Evolutionary conservation across 2,329 filamentous ascomycete species (phyloP).

Genomic region (Colletotrichum eremochloae): DNA sequence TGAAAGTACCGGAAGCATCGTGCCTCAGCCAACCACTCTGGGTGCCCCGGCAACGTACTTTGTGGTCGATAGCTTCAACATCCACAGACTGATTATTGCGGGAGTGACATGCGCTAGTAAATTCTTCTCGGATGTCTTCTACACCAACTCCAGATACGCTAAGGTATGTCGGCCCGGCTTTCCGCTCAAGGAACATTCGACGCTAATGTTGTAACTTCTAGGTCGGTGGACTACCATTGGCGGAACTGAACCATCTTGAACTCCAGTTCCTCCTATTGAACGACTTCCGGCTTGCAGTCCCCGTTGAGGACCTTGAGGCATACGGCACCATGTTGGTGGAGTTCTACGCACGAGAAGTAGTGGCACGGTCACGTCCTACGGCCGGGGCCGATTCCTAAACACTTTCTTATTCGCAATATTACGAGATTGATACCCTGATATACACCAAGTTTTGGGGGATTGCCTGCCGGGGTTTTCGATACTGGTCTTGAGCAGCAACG

Average conservation of each 20-base stretch:
- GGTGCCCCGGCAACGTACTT: slow-evolving; percentile 72
- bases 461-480: slow-evolving; percentile 15
- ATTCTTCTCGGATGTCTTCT: slow-evolving; percentile 99
- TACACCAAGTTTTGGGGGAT: slow-evolving; percentile 25
- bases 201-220: slow-evolving; percentile 53
- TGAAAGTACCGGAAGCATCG: slow-evolving; percentile 42
- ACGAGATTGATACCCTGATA: slow-evolving; percentile 43
- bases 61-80: slow-evolving; percentile 99
- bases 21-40: slow-evolving; percentile 34
- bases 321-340: slow-evolving; percentile 99
- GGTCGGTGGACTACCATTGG: slow-evolving; percentile 93
- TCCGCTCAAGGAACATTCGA: too few relatives aligned
- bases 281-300: slow-evolving; percentile 93
- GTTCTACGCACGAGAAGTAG: slow-evolving; percentile 93
- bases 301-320: slow-evolving; percentile 94
- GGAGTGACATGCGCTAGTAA: slow-evolving; percentile 99
- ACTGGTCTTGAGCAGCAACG: slow-evolving; percentile 10
- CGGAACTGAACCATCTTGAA: slow-evolving; percentile 95
- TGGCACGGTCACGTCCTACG: slow-evolving; percentile 54
- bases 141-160: slow-evolving; percentile 98
- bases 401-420: slow-evolving; percentile 27
- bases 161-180: slow-evolving; percentile 74
- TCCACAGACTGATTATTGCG: slow-evolving; percentile 95
- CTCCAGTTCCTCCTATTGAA: slow-evolving; percentile 96
- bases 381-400: slow-evolving; percentile 29